These are phyloP conservation scores for Mycena epipterygia DNA, from an alignment of 768 basidiomycete genomes.

Conservation along the genomic window DNA sequence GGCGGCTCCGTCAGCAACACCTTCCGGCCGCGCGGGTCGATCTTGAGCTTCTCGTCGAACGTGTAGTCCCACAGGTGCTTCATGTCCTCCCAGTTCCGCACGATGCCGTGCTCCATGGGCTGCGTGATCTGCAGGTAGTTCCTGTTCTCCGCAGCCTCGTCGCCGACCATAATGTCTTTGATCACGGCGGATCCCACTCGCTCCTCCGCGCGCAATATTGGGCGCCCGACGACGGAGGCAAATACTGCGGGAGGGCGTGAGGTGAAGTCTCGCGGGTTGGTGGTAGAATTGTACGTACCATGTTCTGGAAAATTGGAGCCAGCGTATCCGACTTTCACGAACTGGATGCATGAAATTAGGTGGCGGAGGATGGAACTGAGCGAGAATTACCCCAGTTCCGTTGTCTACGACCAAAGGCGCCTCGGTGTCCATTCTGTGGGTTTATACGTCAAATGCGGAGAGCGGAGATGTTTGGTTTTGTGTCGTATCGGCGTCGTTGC, in stretches of 20 bases:
- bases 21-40: conserved; percentile 90
- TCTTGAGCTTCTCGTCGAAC: conserved; percentile 93
- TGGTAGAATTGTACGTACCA: conserved; percentile 66
- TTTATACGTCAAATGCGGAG: conserved; percentile 1
- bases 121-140: conserved; percentile 97
- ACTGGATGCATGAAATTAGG: conserved; percentile 61
- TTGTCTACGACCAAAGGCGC: conserved; percentile 87
- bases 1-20: conserved; percentile 97
- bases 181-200: conserved; percentile 88
- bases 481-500: background rate
- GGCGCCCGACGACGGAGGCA: conserved; percentile 96
- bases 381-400: conserved; percentile 81
- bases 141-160: conserved; percentile 94
- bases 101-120: conserved; percentile 99
- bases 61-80: conserved; percentile 98
- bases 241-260: conserved; percentile 72
- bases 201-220: conserved; percentile 97
- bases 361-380: conserved; percentile 15
- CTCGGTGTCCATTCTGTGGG: conserved; percentile 57
- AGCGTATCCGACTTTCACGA: conserved; percentile 92
- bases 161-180: conserved; percentile 98
- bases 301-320: conserved; percentile 96
- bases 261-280: background rate
- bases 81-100: conserved; percentile 99
- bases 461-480: conserved; percentile 6